Evolutionary conservation across 805 yeast genomes (phyloP).

Genomic region (Middelhovenomyces tepae): DNA sequence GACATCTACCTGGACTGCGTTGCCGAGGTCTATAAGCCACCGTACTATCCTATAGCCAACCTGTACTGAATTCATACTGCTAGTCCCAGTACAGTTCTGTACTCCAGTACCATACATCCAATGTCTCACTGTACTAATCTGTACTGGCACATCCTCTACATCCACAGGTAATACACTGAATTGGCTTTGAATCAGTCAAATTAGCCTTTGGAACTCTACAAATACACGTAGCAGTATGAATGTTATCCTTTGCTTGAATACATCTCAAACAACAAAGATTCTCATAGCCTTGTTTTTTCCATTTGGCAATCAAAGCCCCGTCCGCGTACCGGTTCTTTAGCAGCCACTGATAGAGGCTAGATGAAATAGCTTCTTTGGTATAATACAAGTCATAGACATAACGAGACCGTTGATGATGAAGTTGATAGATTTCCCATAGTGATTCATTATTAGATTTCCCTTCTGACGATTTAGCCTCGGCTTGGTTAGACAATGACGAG

Average conservation of each 20-base stretch:
- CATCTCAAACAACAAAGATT: slow-evolving; percentile 76
- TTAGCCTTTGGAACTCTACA: slow-evolving; percentile 73
- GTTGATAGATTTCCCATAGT: slow-evolving; percentile 59
- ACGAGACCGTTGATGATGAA: slow-evolving; percentile 68
- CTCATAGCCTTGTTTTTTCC: slow-evolving; percentile 83
- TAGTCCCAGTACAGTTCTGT: too few species aligned
- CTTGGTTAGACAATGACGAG: slow-evolving; percentile 14
- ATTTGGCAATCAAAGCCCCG: slow-evolving; percentile 66
- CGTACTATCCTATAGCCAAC: too few species aligned
- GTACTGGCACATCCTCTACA: slow-evolving; percentile 77
- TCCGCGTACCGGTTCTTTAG: slow-evolving; percentile 60
- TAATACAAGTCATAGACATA: slow-evolving; percentile 70
- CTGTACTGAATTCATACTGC: too few species aligned
- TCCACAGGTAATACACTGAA: slow-evolving; percentile 73
- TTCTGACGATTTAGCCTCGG: slow-evolving; percentile 35
- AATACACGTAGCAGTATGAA: slow-evolving; percentile 64
- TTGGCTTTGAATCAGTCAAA: slow-evolving; percentile 27
- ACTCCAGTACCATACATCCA: too few species aligned
- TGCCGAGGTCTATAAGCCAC: too few species aligned
- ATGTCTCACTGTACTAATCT: too few species aligned
- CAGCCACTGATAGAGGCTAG: slow-evolving; percentile 66
- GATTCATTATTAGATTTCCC: slow-evolving; percentile 44
- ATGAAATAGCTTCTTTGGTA: slow-evolving; percentile 56
- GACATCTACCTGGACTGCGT: too few species aligned
- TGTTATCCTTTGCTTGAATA: slow-evolving; percentile 52